Conservation (phyloP, 2,329 filamentous ascomycete species). For the Truncatella angustata region DNA sequence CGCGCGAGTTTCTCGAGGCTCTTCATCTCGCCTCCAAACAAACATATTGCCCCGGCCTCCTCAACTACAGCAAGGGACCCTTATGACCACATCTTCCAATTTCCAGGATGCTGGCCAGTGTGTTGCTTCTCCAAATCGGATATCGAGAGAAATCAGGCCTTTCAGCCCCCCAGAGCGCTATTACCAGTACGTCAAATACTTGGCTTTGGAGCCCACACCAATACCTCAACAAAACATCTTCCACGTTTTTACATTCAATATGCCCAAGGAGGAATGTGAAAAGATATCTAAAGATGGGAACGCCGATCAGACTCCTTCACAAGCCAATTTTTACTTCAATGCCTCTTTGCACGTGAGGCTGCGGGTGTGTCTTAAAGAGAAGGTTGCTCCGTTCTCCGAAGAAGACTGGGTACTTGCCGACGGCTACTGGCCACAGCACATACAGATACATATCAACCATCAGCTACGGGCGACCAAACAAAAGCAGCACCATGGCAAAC, state of each 20-base stretch:
- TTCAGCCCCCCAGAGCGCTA: conserved; percentile 32
- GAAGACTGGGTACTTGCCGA: conserved; percentile 62
- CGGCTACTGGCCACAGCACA: conserved; percentile 67
- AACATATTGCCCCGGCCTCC: neutral
- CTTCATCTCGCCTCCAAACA: neutral
- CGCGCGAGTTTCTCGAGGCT: neutral
- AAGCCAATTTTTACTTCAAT: conserved; percentile 40
- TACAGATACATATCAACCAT: conserved; percentile 69
- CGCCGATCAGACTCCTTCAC: conserved; percentile 27
- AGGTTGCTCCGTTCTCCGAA: conserved; percentile 32
- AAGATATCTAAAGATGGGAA: conserved; percentile 32
- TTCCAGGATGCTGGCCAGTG: too few relatives aligned
- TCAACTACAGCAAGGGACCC: neutral
- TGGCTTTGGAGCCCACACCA: conserved; percentile 45
- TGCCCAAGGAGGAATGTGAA: conserved; percentile 35
- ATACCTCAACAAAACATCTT: conserved; percentile 33
- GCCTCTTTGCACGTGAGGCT: conserved; percentile 65
- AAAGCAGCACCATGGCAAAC: conserved; percentile 71
- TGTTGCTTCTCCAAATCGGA: conserved; percentile 34
- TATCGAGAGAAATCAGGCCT: conserved; percentile 22
- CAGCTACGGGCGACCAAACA: conserved; percentile 57
- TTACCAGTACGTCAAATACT: conserved; percentile 57
- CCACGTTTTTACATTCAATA: conserved; percentile 45
- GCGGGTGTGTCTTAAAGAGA: conserved; percentile 53
- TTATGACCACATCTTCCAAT: neutral